A percentile compares a stretch with the other conserved stretches of the same genome.
Evolutionary conservation across 129 eudicot species (phyloP).

Genomic region (sunflower (Helianthus annuus)): DNA sequence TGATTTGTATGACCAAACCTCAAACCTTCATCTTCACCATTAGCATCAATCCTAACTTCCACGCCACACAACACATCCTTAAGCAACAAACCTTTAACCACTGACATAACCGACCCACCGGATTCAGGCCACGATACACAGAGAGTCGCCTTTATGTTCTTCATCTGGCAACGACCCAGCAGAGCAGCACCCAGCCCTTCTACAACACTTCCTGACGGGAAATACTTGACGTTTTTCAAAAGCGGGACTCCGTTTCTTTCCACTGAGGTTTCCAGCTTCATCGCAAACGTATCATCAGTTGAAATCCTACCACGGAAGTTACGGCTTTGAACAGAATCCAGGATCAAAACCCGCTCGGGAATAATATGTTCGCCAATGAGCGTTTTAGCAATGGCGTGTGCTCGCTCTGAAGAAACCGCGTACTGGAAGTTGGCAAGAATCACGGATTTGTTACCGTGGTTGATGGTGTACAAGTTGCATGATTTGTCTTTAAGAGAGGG

Average conservation of each 20-base stretch:
- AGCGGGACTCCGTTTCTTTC: constrained; percentile 50
- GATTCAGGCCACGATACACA: constrained; percentile 86
- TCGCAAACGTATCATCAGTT: constrained; percentile 74
- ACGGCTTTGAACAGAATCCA: constrained; percentile 75
- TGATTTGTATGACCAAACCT: constrained; percentile 57
- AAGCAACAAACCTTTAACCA: constrained; percentile 53
- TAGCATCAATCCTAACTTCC: constrained; percentile 37
- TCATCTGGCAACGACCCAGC: constrained; percentile 68
- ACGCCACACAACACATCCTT: constrained; percentile 56
- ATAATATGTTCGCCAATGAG: constrained; percentile 64
- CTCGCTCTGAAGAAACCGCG: constrained; percentile 66
- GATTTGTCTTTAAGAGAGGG: constrained; percentile 80
- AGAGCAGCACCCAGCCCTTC: constrained; percentile 95
- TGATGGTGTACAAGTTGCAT: constrained; percentile 73
- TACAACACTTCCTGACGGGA: constrained; percentile 89
- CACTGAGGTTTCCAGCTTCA: constrained; percentile 73
- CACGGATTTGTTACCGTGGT: constrained; percentile 40
- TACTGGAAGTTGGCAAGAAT: constrained; percentile 69
- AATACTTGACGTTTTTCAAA: constrained; percentile 56
- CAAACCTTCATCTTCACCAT: constrained; percentile 47
- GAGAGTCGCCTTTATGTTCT: constrained; percentile 67
- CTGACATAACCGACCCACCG: constrained; percentile 54
- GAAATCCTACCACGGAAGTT: constrained; percentile 88
- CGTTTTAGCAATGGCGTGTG: constrained; percentile 60
- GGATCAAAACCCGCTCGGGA: constrained; percentile 70